Conservation (phyloP, 192 early-diverging fungal genomes). For the Mortierella antarctica region DNA sequence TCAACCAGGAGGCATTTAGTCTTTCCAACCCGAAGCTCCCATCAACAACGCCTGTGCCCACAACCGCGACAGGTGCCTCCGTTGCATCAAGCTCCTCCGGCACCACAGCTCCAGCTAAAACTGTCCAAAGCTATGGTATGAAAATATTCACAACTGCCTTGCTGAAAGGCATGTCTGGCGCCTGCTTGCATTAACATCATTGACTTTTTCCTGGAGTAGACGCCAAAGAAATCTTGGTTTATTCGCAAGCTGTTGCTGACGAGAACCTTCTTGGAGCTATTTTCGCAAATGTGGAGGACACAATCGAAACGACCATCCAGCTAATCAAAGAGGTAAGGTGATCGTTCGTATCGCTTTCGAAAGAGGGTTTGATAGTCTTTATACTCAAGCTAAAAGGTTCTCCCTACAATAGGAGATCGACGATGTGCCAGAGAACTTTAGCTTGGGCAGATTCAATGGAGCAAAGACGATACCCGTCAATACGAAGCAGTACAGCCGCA, state of each 20-base stretch:
- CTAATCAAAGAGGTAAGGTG: conserved; percentile 56
- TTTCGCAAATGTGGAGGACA: conserved; percentile 60
- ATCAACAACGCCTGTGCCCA: conserved; percentile 19
- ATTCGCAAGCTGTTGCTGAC: conserved; percentile 55
- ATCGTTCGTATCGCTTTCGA: not conserved
- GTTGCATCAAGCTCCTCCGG: too few species aligned
- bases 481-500: conserved; percentile 66
- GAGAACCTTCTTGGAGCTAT: conserved; percentile 69
- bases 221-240: conserved; percentile 70
- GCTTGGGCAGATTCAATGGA: conserved; percentile 65
- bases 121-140: not conserved
- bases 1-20: conserved; percentile 48
- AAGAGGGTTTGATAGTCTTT: not conserved
- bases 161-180: not conserved
- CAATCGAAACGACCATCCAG: conserved; percentile 51
- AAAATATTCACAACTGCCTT: not conserved
- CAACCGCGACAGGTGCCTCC: not conserved
- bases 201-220: not conserved
- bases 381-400: not conserved
- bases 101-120: not conserved
- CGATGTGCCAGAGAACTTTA: conserved; percentile 60
- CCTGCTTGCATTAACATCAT: too few species aligned
- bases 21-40: conserved; percentile 32
- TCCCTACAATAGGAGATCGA: conserved; percentile 65
- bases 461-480: conserved; percentile 68